These are phyloP conservation scores for Sabuloglossum arenarium DNA, from an alignment of 495 filamentous ascomycete species.

Conservation along the genomic window DNA sequence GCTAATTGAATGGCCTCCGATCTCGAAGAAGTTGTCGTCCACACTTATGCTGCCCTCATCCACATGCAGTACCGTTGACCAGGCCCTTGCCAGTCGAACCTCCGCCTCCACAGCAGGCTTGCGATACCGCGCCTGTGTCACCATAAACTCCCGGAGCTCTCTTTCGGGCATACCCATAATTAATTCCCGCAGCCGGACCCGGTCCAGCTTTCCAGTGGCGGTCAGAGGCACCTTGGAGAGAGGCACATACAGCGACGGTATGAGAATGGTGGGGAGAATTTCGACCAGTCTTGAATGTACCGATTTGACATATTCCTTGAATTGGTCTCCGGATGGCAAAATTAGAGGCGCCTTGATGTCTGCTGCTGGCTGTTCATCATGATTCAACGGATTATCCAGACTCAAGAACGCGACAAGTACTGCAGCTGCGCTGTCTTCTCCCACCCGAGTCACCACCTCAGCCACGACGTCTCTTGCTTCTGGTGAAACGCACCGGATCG, in stretches of 20 bases:
- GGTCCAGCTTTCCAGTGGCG: slow-evolving; percentile 13
- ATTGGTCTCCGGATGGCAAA: too few relatives aligned
- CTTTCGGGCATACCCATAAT: slow-evolving; percentile 6
- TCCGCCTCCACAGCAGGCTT: slow-evolving; percentile 4
- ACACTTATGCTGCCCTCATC: slow-evolving; percentile 6
- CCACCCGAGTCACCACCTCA: too few relatives aligned
- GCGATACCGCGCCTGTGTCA: slow-evolving; percentile 3
- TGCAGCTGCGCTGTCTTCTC: too few relatives aligned
- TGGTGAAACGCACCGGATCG: background rate
- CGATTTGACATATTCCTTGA: too few relatives aligned
- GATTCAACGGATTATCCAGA: too few relatives aligned
- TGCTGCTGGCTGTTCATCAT: too few relatives aligned
- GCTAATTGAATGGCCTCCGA: slow-evolving; percentile 14
- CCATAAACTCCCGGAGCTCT: background rate
- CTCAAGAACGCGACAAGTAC: too few relatives aligned
- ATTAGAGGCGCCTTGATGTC: too few relatives aligned
- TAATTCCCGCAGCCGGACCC: slow-evolving; percentile 6
- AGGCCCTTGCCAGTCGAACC: slow-evolving; percentile 8
- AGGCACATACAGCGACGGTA: slow-evolving; percentile 10
- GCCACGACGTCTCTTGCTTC: too few relatives aligned
- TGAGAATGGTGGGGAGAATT: slow-evolving; percentile 12
- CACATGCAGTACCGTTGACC: slow-evolving; percentile 9
- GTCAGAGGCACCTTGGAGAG: slow-evolving; percentile 7
- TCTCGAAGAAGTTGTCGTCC: slow-evolving; percentile 10
- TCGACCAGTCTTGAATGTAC: too few relatives aligned